Conservation (phyloP, 768 basidiomycete species). For the Lentinula boryana region DNA sequence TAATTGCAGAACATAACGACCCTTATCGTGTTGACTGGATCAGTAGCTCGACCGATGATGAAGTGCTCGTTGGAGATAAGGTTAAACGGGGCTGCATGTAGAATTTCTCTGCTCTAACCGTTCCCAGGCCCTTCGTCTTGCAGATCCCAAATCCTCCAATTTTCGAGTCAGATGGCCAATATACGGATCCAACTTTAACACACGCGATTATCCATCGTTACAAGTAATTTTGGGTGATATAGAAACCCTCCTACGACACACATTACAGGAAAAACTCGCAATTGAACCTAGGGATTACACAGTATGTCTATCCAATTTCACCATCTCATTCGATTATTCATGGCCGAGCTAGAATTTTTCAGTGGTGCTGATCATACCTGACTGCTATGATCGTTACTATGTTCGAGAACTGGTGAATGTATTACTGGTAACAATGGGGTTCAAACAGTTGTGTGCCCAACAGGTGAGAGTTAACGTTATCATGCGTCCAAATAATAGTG, state of each 20-base stretch:
- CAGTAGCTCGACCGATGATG: constrained; percentile 38
- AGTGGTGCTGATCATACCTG: constrained; percentile 84
- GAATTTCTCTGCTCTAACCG: background rate
- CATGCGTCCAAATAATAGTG: background rate
- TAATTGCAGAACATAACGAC: constrained; percentile 82
- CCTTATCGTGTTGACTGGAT: constrained; percentile 85
- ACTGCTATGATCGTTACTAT: constrained; percentile 83
- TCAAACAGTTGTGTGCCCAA: constrained; percentile 89
- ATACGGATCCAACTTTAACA: constrained; percentile 77
- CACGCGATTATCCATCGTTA: constrained; percentile 63
- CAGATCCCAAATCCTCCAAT: constrained; percentile 60
- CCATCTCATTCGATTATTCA: background rate
- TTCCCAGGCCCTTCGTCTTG: constrained; percentile 59
- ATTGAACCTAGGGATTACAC: constrained; percentile 52
- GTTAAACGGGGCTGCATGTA: constrained; percentile 24
- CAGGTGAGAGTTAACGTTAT: constrained; percentile 48
- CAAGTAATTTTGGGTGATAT: constrained; percentile 76
- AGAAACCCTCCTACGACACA: constrained; percentile 57
- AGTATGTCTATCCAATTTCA: constrained; percentile 30
- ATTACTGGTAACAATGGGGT: constrained; percentile 74
- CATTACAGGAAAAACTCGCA: constrained; percentile 55
- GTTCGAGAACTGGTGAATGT: constrained; percentile 73
- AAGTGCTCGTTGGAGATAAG: constrained; percentile 66
- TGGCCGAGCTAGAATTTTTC: constrained; percentile 63
- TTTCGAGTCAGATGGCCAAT: constrained; percentile 84